Evolutionary conservation across 2,329 filamentous ascomycete genomes (phyloP), one percentile per base, ranked within the genome.

Genomic region (Hirsutella thompsonii): DNA sequence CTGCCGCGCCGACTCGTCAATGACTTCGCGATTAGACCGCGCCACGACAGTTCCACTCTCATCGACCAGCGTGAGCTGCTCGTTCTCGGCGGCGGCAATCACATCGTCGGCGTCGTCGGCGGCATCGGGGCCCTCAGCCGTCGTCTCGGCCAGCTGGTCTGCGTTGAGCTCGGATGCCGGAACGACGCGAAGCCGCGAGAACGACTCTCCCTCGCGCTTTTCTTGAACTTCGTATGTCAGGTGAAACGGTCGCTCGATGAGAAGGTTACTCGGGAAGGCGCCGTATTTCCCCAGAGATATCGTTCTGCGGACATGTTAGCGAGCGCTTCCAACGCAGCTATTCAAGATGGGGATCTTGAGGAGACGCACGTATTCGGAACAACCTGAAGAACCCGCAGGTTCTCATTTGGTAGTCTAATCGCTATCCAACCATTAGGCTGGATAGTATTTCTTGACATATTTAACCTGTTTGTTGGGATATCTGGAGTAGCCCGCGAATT

Each of bases 201-300:
- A 83, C 47, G 67, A 68, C 49, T 83, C 77, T 45, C 72, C 72
- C 4, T 79, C 70, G 20, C 69, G 62, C 53, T 74, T 77, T 52
- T 94, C 87, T 47, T 83, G 74, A 2, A 96, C 71, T 59, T 96
- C 90, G 63, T 87, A 98, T 1, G 89, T 96, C 45, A 93, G 69
- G 64, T 94, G 78, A 57, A 86, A 94, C 0, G 92, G 92, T 8
- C 92, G 81, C n/a, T 87, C 83, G 47, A 98, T 76, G 36, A 98
- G 77, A 26, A 92, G 74, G 56, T 96, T 95, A 40, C 85, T 79
- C 14, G 86, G 82, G 56, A 98, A 95, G 2, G 79, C 78, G 48
- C 92, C 92, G 58, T 92, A 94, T 74, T 95, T 96, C 42, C 88
- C 88, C 28, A 96, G 70, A 2, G 85, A 87, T 48, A 96, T 83